Percentiles rank a stretch among this genome's conserved stretches.
phyloP scores from a whole-genome alignment of 805 yeast species.

The Cyberlindnera samutprakarnensis region DNA sequence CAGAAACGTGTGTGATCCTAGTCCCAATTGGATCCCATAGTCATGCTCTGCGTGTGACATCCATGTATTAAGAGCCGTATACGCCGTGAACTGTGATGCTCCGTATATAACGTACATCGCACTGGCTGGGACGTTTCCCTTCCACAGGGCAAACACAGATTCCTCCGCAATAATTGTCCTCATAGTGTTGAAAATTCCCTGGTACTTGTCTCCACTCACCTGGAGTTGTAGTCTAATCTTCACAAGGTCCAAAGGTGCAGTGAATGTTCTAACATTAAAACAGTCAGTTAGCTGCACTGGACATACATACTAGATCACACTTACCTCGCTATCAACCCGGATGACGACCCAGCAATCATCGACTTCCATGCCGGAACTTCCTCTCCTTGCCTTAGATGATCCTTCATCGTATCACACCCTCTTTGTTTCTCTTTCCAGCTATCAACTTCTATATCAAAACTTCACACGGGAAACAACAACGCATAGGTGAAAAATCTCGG shows the following conservation, averaged over 20 bases:
- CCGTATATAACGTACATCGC: constrained; percentile 81
- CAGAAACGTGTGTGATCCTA: constrained; percentile 31
- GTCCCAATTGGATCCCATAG: constrained; percentile 10
- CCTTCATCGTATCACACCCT: constrained; percentile 18
- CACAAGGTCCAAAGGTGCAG: constrained; percentile 75
- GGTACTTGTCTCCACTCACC: constrained; percentile 24
- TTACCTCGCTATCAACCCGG: constrained; percentile 35
- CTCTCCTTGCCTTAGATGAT: constrained; percentile 38
- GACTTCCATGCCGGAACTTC: constrained; percentile 33
- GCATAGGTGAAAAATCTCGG: too few relatives aligned
- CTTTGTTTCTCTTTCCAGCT: too few relatives aligned
- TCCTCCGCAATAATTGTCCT: constrained; percentile 46
- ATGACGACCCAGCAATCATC: constrained; percentile 36
- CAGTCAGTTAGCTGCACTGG: too few relatives aligned
- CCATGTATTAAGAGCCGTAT: constrained; percentile 43
- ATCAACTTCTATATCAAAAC: too few relatives aligned
- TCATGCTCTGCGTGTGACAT: constrained; percentile 27
- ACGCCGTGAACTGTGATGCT: constrained; percentile 73
- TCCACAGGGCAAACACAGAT: constrained; percentile 81
- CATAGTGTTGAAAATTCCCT: constrained; percentile 32
- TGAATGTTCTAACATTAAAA: constrained; percentile 48
- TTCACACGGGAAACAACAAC: too few relatives aligned
- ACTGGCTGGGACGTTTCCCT: constrained; percentile 92
- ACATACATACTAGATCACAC: constrained; percentile 5
- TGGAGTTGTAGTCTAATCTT: constrained; percentile 71